Evolutionary conservation across 768 basidiomycete species (phyloP).

Genomic region (Tubosaeta brunneosetosa): DNA sequence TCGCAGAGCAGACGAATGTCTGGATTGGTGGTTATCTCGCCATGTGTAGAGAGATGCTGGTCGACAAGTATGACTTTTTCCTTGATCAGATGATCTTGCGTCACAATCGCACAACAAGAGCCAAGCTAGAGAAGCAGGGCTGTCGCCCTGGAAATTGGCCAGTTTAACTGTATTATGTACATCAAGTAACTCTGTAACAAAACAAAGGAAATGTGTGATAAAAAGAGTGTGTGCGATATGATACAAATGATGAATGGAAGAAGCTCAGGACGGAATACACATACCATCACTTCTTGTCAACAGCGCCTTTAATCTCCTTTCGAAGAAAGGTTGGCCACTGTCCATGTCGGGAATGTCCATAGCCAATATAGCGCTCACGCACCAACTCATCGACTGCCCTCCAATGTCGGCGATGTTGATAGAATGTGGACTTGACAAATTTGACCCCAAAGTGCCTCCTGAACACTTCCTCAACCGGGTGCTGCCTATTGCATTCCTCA

Average conservation of each 20-base stretch:
- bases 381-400: neutral
- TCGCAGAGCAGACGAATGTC: conserved; percentile 32
- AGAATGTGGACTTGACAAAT: neutral
- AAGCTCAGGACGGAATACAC: too few relatives aligned
- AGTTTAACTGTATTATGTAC: neutral
- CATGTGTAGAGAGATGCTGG: conserved; percentile 32
- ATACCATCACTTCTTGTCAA: too few relatives aligned
- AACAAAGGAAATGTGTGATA: too few relatives aligned
- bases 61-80: conserved; percentile 32
- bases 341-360: neutral
- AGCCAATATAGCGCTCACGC: neutral
- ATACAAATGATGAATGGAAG: too few relatives aligned
- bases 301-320: neutral
- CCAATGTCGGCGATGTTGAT: conserved; percentile 2
- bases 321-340: neutral
- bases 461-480: neutral
- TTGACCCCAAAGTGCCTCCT: neutral
- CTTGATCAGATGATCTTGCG: conserved; percentile 35
- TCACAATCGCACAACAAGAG: conserved; percentile 9
- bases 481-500: neutral
- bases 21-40: conserved; percentile 37
- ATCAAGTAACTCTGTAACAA: too few relatives aligned
- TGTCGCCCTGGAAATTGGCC: conserved; percentile 1
- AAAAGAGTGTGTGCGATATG: too few relatives aligned
- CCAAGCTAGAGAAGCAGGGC: neutral